Evolutionary conservation across 192 early-diverging fungal genomes (phyloP).

Genomic region (Coemansia erecta): DNA sequence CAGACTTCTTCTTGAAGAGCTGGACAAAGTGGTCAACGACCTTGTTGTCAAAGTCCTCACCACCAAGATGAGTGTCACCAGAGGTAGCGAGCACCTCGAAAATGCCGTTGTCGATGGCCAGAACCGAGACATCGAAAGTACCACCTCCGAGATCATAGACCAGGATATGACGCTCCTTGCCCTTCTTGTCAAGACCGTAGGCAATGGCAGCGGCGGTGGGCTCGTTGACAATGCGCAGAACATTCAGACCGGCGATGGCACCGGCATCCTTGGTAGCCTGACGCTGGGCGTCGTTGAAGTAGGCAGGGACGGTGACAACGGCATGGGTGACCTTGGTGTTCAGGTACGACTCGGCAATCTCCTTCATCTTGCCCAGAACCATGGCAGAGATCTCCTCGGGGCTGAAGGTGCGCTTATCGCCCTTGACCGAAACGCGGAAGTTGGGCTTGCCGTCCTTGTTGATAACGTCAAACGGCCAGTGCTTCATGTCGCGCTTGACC

Average conservation of each 20-base stretch:
- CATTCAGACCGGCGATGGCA: constrained; percentile 77
- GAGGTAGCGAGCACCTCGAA: constrained; percentile 94
- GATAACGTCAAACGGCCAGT: constrained; percentile 91
- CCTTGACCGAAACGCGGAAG: constrained; percentile 84
- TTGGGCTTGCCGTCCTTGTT: constrained; percentile 78
- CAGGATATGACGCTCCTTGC: constrained; percentile 85
- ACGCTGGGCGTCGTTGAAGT: constrained; percentile 95
- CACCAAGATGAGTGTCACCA: constrained; percentile 97
- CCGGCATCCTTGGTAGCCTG: constrained; percentile 93
- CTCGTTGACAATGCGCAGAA: constrained; percentile 91
- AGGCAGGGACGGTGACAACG: constrained; percentile 96
- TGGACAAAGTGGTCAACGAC: constrained; percentile 91
- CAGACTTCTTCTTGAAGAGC: constrained; percentile 88
- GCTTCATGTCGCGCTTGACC: constrained; percentile 91
- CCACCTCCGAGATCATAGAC: constrained; percentile 98
- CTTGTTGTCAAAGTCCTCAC: constrained; percentile 98
- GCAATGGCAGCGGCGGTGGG: constrained; percentile 93
- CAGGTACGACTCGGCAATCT: constrained; percentile 85
- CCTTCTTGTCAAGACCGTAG: constrained; percentile 93
- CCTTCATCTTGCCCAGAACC: constrained; percentile 95
- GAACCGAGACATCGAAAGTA: constrained; percentile 97
- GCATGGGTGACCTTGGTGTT: constrained; percentile 86
- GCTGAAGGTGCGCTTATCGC: constrained; percentile 78
- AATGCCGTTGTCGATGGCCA: constrained; percentile 94
- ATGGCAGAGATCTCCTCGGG: constrained; percentile 98